These are phyloP conservation scores for Harringtonia aguacate DNA, from an alignment of 2,329 filamentous ascomycete species.

Conservation along the genomic window DNA sequence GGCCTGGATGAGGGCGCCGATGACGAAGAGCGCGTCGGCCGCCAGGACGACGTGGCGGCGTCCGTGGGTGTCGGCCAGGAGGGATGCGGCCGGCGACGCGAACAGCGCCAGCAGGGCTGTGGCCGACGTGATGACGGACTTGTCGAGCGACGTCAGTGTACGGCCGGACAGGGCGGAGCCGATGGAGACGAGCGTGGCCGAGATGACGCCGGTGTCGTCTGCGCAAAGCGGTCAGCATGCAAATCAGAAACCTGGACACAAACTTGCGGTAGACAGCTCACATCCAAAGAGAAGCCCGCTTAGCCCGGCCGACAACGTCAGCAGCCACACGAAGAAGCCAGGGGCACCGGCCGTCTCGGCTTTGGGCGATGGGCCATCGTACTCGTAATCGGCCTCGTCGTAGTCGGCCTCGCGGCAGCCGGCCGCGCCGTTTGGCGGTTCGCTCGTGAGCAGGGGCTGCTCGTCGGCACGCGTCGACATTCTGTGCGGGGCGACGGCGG, in stretches of 20 bases:
- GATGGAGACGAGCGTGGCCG: constrained; percentile 55
- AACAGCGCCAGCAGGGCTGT: constrained; percentile 57
- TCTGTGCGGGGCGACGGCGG: neutral
- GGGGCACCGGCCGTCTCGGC: constrained; percentile 16
- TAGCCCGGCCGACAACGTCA: constrained; percentile 55
- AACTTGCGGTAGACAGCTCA: constrained; percentile 22
- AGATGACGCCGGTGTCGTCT: constrained; percentile 62
- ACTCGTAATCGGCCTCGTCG: no score
- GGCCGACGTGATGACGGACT: constrained; percentile 59
- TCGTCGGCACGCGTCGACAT: constrained; percentile 6
- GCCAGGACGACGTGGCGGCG: constrained; percentile 52
- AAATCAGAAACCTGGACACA: constrained; percentile 1
- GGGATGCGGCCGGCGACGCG: constrained; percentile 51
- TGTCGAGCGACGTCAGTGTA: constrained; percentile 51
- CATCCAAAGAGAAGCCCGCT: constrained; percentile 60
- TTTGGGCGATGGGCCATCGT: no score
- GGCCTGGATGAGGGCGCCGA: constrained; percentile 58
- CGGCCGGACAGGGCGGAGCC: constrained; percentile 46
- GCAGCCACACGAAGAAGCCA: constrained; percentile 45
- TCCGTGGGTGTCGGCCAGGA: constrained; percentile 52
- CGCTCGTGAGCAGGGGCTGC: constrained; percentile 9
- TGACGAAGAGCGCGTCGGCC: constrained; percentile 56
- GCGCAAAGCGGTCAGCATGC: constrained; percentile 5
- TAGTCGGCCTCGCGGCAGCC: neutral
- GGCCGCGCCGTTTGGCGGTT: neutral